phyloP scores from a whole-genome alignment of 1,139 yeast species.

The Debaryomycetaceae sp. region DNA sequence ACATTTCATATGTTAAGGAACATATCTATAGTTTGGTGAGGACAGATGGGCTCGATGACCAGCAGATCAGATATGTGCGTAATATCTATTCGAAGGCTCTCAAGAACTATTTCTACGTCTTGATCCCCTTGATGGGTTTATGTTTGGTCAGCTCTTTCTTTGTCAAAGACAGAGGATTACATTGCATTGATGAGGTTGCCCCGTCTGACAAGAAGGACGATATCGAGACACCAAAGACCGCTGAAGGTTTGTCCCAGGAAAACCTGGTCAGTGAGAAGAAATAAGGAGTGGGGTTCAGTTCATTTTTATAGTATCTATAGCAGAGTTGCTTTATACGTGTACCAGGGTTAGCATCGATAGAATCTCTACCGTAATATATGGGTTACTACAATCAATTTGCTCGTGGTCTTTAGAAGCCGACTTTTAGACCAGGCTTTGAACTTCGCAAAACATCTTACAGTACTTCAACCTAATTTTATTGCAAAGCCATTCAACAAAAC shows the following conservation, averaged over 20 bases:
- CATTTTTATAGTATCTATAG: neutral
- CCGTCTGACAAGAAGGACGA: neutral
- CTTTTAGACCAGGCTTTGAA: no score
- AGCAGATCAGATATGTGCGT: slow-evolving; percentile 24
- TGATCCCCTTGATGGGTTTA: slow-evolving; percentile 39
- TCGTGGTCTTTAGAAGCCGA: no score
- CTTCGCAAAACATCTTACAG: no score
- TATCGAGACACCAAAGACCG: neutral
- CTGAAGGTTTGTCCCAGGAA: neutral
- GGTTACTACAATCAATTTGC: no score
- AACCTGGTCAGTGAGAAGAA: no score
- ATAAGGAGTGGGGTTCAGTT: neutral
- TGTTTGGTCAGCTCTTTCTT: slow-evolving; percentile 35
- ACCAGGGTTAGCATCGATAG: neutral
- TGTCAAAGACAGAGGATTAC: slow-evolving; percentile 41
- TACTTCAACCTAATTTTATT: no score
- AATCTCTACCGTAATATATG: neutral
- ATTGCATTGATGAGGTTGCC: slow-evolving; percentile 5
- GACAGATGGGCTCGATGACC: slow-evolving; percentile 16
- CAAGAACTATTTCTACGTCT: slow-evolving; percentile 36
- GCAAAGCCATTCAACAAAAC: no score
- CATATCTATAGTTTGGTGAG: slow-evolving; percentile 34
- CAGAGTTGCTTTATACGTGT: neutral
- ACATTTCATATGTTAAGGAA: slow-evolving; percentile 15
- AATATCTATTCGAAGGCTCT: slow-evolving; percentile 35